Conservation (phyloP, 1,284 basidiomycete genomes). For the Mycosarcoma maydis region DNA sequence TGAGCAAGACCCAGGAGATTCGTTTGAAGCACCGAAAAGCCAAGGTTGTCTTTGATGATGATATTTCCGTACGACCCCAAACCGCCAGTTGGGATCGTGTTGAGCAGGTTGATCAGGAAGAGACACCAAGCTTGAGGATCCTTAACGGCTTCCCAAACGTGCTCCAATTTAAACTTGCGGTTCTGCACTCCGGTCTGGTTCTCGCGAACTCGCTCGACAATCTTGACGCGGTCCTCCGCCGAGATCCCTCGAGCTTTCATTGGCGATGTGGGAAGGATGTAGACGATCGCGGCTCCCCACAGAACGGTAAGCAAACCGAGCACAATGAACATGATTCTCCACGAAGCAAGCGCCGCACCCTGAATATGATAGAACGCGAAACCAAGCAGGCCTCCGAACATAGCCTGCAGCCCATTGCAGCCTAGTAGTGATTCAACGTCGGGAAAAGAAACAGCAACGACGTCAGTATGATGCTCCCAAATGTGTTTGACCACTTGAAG, state of each 20-base stretch:
- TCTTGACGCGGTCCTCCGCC: conserved; percentile 70
- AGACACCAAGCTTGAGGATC: conserved; percentile 68
- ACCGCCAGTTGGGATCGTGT: conserved; percentile 72
- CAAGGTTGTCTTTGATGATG: conserved; percentile 63
- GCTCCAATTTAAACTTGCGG: conserved; percentile 71
- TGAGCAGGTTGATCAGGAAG: conserved; percentile 70
- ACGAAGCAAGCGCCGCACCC: conserved; percentile 70
- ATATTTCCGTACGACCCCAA: conserved; percentile 70
- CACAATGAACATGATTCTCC: conserved; percentile 71
- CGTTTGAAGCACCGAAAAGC: conserved; percentile 56
- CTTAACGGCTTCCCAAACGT: conserved; percentile 70
- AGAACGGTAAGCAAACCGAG: conserved; percentile 50
- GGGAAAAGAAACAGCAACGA: too few relatives aligned
- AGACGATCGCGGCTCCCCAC: conserved; percentile 57
- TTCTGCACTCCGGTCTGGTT: conserved; percentile 72
- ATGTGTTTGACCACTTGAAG: too few relatives aligned
- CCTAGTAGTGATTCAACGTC: too few relatives aligned
- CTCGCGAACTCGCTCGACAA: conserved; percentile 72
- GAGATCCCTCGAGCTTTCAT: conserved; percentile 67
- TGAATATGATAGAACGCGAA: conserved; percentile 69
- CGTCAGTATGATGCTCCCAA: too few relatives aligned
- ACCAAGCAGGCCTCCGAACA: conserved; percentile 47
- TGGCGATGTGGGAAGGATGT: conserved; percentile 48
- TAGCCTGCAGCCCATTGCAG: conserved; percentile 46
- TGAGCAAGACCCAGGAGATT: conserved; percentile 59